Base-by-base conservation (phyloP, 306 rosid genomes). In the Ochetophila trinervis region DNA sequence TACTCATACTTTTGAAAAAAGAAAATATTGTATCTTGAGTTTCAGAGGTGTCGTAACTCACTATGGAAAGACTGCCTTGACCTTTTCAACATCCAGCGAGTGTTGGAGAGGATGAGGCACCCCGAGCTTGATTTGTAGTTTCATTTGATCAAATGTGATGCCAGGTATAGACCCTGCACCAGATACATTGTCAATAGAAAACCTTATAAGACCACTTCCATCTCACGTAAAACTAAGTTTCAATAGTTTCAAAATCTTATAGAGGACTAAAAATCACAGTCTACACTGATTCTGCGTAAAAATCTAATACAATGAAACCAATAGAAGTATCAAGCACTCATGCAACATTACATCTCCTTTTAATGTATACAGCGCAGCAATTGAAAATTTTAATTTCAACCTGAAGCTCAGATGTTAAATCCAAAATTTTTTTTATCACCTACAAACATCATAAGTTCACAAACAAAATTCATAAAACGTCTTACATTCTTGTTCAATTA, bases 41-140 rank as follows among this genome's bases (percentile, higher is more conserved):
- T 65, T 42, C 6, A 3, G 45, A 57, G 23, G 47, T 40, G 40
- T 4, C 64, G 44, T 53, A 36, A 88, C 99, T 90, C 77, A 93
- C 97, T 93, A 93, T 20, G 99, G 97, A 74, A 86, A 93, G 65
- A 90, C 96, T 40, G 99, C 79, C 77, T 86, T 87, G 76, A 93
- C 94, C 83, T 73, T 89, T 70, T 89, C 90, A 34, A 87, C 44
- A 75, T 93, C 97, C 79, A 93, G 70, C 34, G 82, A 77, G 17
- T 81, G 77, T 62, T 87, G 99, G 71, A 90, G 97, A 66, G 84
- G 68, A 74, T 76, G 84, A 73, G 96, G 99, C 66, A 93, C 97
- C 48, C 96, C 96, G 74, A 93, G 78, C 81, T 90, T 90, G 83
- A 93, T 90, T 74, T 87, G 86, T 55, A 89, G 82, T 75, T 93